Base-by-base conservation (phyloP, 345 rosid species). In the Populus alba region DNA sequence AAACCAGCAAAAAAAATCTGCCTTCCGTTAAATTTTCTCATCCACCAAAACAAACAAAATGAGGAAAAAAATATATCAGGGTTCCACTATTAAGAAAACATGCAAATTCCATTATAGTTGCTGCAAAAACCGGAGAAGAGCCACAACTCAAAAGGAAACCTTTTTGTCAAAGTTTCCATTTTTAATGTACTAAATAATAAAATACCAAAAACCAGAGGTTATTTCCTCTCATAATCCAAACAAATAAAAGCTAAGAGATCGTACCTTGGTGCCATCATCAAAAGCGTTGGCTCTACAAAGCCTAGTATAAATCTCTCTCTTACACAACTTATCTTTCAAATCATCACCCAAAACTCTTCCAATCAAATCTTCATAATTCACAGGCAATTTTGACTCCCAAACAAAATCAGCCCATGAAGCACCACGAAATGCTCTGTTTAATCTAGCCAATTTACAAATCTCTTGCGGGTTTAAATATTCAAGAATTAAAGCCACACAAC, bases 341-440 rank as follows among this genome's bases (percentile, higher is more conserved):
- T 38, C 76, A 68, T 74, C 88, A 7, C 91, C 92, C 7, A 91
- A 77, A 57, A 97, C 84, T 67, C 82, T 86, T 73, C 78, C 85
- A 51, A 92, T 77, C 73, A 97, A 86, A 77, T 71, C 63, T 22
- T 25, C 77, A 78, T 94, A 92, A 85, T 91, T 92, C 8, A 75
- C 68, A 13, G 99, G 99, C 86, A 97, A 80, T 69, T 97, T 97
- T 13, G 97, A 87, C 77, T 94, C 97, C 99, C 99, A 97, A 1
- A 97, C 92, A 81, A 86, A 86, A 87, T 97, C 98, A 71, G 98
- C 99, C 92, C 90, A 89, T 1, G 98, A 97, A 55, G 99, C 99
- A 6, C 94, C 89, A 68, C 90, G 92, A 77, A 91, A 97, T 47
- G 98, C 94, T 27, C 88, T 87, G 82, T 91, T 94, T 18, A 97